phyloP scores from a whole-genome alignment of 2,329 filamentous ascomycete species.

The Fusarium sp. region DNA sequence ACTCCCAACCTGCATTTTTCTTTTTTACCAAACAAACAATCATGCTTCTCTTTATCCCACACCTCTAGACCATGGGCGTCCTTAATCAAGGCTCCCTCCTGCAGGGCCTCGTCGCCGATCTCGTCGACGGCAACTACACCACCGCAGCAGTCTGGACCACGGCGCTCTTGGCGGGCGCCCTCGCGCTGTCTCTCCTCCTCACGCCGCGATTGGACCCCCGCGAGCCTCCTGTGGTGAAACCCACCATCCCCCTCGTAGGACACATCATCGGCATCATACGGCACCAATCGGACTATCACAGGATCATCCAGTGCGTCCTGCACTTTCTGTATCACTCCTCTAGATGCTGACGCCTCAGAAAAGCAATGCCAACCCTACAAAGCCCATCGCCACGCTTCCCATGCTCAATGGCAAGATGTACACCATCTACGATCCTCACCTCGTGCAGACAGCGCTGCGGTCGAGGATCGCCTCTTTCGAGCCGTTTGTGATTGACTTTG shows the following conservation, averaged over 20 bases:
- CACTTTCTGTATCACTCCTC: not conserved
- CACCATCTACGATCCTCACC: constrained; percentile 53
- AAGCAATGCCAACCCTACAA: constrained; percentile 41
- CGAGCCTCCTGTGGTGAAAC: constrained; percentile 57
- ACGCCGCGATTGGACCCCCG: constrained; percentile 44
- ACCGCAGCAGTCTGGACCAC: constrained; percentile 54
- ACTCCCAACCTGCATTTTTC: not conserved
- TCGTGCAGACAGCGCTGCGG: constrained; percentile 54
- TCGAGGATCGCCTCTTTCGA: constrained; percentile 56
- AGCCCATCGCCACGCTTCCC: constrained; percentile 57
- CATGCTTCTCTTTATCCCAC: not conserved
- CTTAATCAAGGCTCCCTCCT: not conserved
- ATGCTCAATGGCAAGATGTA: constrained; percentile 59
- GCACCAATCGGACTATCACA: constrained; percentile 51
- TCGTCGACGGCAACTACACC: constrained; percentile 4
- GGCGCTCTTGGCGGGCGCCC: constrained; percentile 10
- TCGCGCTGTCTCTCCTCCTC: constrained; percentile 28
- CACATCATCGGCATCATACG: constrained; percentile 58
- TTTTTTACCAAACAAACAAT: not conserved
- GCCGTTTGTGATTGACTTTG: constrained; percentile 53
- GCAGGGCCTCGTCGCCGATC: constrained; percentile 7
- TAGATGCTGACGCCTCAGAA: not conserved
- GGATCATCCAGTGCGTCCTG: constrained; percentile 51
- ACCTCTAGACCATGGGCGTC: not conserved
- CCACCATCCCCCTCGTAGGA: constrained; percentile 57